A percentile compares a stretch with the other conserved stretches of the same genome.
Evolutionary conservation across 805 yeast species (phyloP).

Genomic region (Candida namnaoensis): DNA sequence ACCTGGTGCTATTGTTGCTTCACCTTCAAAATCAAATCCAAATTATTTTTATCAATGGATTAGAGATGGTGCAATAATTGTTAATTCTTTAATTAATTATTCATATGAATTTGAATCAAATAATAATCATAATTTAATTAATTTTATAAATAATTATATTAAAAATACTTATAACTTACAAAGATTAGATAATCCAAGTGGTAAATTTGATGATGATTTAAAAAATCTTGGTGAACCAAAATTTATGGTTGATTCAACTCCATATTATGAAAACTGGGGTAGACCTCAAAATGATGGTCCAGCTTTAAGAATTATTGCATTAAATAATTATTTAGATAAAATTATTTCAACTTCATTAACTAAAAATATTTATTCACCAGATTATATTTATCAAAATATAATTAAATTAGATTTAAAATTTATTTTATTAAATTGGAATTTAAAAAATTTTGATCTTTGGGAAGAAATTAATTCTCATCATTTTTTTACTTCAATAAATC

Average conservation of each 20-base stretch:
- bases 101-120: slow-evolving; percentile 32
- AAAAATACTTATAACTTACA: slow-evolving; percentile 53
- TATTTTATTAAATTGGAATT: slow-evolving; percentile 51
- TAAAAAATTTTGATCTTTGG: slow-evolving; percentile 82
- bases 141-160: slow-evolving; percentile 50
- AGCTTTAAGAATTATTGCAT: slow-evolving; percentile 65
- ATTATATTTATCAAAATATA: slow-evolving; percentile 36
- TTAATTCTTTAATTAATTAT: slow-evolving; percentile 51
- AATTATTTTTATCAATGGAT: slow-evolving; percentile 88
- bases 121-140: slow-evolving; percentile 14
- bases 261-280: slow-evolving; percentile 74
- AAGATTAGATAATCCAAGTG: slow-evolving; percentile 60
- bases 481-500: slow-evolving; percentile 72
- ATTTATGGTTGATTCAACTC: slow-evolving; percentile 54
- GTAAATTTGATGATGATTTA: slow-evolving; percentile 36
- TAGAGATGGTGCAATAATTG: slow-evolving; percentile 81
- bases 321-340: slow-evolving; percentile 41
- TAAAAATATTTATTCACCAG: slow-evolving; percentile 18
- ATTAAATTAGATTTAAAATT: slow-evolving; percentile 66
- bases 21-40: slow-evolving; percentile 66
- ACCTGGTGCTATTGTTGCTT: slow-evolving; percentile 73
- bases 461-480: slow-evolving; percentile 76
- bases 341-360: slow-evolving; percentile 16
- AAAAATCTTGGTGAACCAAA: slow-evolving; percentile 87
- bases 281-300: slow-evolving; percentile 97